Conservation (phyloP, 2,329 filamentous ascomycete genomes). For the Phoma sp. region DNA sequence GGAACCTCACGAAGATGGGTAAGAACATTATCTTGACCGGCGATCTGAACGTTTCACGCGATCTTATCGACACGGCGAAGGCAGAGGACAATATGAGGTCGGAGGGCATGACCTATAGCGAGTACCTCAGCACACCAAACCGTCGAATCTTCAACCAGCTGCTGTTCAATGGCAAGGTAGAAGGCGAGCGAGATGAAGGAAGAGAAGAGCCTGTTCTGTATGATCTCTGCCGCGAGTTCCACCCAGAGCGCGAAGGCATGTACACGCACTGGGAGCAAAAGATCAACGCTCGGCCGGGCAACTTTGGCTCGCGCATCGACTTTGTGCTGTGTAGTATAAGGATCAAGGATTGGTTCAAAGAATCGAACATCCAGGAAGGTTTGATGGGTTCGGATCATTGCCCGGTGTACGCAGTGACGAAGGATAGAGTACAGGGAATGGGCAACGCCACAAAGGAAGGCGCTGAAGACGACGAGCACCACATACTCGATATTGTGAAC, state of each 20-base stretch:
- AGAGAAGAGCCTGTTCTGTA: constrained; percentile 76
- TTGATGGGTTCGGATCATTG: constrained; percentile 96
- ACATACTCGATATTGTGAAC: constrained; percentile 79
- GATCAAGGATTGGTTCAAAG: constrained; percentile 80
- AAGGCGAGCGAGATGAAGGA: constrained; percentile 71
- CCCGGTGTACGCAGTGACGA: constrained; percentile 81
- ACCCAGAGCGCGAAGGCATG: constrained; percentile 84
- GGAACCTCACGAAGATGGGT: constrained; percentile 80
- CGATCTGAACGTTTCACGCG: constrained; percentile 81
- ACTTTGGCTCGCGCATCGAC: constrained; percentile 92
- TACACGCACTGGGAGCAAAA: constrained; percentile 97
- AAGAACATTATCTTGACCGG: constrained; percentile 87
- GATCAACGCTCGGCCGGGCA: constrained; percentile 93
- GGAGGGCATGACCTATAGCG: constrained; percentile 70
- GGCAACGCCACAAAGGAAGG: constrained; percentile 4
- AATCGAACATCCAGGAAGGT: constrained; percentile 89
- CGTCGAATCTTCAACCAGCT: constrained; percentile 85
- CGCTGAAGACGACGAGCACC: constrained; percentile 52
- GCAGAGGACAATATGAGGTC: constrained; percentile 75
- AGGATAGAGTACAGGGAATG: constrained; percentile 64
- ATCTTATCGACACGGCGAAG: constrained; percentile 78
- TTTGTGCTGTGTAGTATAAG: constrained; percentile 84
- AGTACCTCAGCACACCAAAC: constrained; percentile 76
- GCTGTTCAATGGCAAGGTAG: constrained; percentile 74
- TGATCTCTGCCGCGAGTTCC: constrained; percentile 84